Evolutionary conservation across 2,329 filamentous ascomycete species (phyloP), one percentile per base, ranked within the genome.

Genomic region (Thermochaetoides dissita): DNA sequence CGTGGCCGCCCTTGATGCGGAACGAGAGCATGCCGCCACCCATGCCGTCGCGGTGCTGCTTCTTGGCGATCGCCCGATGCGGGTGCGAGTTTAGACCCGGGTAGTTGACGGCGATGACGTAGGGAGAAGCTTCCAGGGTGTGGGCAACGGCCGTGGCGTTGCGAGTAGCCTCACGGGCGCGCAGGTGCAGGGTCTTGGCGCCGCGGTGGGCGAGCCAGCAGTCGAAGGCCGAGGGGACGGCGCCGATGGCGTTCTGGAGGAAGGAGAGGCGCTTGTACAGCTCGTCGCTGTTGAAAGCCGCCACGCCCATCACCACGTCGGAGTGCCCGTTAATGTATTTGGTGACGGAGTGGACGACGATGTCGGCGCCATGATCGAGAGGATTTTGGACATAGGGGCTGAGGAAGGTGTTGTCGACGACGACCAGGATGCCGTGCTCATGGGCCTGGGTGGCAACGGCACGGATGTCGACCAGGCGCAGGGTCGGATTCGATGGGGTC

Each of bases 371-470:
- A 59, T 89, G 85, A 58, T 93, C 81, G 43, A 98, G 77, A 3
- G 91, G 91, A 64, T 94, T 96, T 67, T 98, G 91, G 38, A 98
- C 75, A 61, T 96, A 98, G 30, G 91, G 91, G 47, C 83, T 89
- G 58, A 96, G 71, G 71, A 98, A 98, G 12, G 91, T 98, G 69
- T 98, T 98, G 69, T 98, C 91, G 35, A 98, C 91, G n/a, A 98
- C 91, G 36, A 98, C 91, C 59, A 85, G 71, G 56, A 96, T 85
- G 48, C 88, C 89, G 57, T 85, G 84, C 55, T 81, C 71, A 63
- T 96, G 91, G 11, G 91, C 91, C 42, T 82, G 73, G 29, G 76
- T 77, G 29, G 84, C 81, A 34, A 98, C 83, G 41, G 84, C 81
- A 54, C 84, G 73, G 59, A 98, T 94, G 64, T 98, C 89, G 50